These are phyloP conservation scores for Salix udensis DNA, from an alignment of 345 rosid species.

Conservation along the genomic window DNA sequence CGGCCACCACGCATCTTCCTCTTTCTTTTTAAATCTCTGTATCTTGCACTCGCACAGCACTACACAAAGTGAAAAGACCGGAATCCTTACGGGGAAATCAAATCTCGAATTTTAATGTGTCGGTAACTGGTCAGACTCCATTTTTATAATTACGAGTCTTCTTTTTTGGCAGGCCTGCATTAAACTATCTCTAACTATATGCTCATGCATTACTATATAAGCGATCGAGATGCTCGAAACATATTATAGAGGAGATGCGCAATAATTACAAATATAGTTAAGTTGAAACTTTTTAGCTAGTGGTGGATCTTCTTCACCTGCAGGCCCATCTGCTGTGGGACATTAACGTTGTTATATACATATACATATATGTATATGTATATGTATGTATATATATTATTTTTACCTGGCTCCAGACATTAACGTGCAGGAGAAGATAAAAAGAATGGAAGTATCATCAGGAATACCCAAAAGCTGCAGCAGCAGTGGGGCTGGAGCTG, in stretches of 20 bases:
- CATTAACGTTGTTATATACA: neutral
- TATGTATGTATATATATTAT: no score
- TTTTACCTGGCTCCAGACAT: neutral
- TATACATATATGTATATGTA: no score
- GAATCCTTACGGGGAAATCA: neutral
- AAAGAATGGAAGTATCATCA: constrained; percentile 5
- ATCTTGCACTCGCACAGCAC: neutral
- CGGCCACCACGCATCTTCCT: neutral
- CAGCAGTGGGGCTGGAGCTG: constrained; percentile 9
- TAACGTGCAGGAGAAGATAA: neutral
- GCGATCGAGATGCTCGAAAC: neutral
- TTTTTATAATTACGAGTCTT: neutral
- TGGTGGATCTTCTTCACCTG: neutral
- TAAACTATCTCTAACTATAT: neutral
- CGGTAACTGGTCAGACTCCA: neutral
- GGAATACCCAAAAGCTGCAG: neutral
- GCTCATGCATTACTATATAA: neutral
- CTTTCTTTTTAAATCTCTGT: neutral
- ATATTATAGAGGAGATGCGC: neutral
- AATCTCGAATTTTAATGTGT: neutral
- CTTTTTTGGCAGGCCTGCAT: constrained; percentile 8
- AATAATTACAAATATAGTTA: neutral
- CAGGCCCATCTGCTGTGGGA: constrained; percentile 14
- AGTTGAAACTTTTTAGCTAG: neutral
- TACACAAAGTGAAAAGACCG: neutral